A percentile compares a stretch with the other conserved stretches of the same genome.
phyloP scores from a whole-genome alignment of 306 rosid species.

The Prunus mongolica region DNA sequence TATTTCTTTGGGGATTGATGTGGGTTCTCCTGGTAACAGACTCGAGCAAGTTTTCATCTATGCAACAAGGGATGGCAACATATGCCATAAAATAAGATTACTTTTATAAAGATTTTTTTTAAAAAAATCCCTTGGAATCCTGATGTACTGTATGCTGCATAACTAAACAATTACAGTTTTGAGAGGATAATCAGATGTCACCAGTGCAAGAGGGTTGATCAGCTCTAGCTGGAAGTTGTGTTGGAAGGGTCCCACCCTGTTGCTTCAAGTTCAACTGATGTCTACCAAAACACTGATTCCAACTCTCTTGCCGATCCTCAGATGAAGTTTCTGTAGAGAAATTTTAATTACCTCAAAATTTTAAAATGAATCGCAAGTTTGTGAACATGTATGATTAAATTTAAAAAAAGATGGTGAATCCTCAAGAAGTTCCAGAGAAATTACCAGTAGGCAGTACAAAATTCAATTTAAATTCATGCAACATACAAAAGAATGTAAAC shows the following conservation, averaged over 20 bases:
- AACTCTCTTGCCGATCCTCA: constrained; percentile 50
- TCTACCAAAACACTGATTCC: constrained; percentile 59
- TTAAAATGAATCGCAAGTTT: constrained; percentile 14
- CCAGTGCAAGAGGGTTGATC: constrained; percentile 86
- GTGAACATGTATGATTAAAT: background rate
- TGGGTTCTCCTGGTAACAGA: background rate
- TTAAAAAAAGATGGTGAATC: background rate
- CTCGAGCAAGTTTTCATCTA: background rate
- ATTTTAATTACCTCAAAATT: constrained; percentile 15
- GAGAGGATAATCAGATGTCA: constrained; percentile 21
- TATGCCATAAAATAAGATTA: background rate
- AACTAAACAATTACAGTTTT: constrained; percentile 9
- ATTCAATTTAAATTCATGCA: constrained; percentile 3
- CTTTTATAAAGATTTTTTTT: too few relatives aligned
- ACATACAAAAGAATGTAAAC: background rate
- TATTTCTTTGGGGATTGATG: background rate
- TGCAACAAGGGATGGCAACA: background rate
- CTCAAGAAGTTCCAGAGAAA: constrained; percentile 13
- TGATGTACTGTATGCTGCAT: constrained; percentile 6
- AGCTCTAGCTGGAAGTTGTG: constrained; percentile 86
- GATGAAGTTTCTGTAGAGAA: constrained; percentile 44
- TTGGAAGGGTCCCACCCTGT: constrained; percentile 63
- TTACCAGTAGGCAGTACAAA: constrained; percentile 1
- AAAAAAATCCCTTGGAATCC: background rate
- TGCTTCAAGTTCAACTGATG: constrained; percentile 47